Evolutionary conservation across 225 moss, liverwort and hornwort species (phyloP), one percentile per base, ranked within the genome.

Genomic region (Rhytidiadelphus loreus): DNA sequence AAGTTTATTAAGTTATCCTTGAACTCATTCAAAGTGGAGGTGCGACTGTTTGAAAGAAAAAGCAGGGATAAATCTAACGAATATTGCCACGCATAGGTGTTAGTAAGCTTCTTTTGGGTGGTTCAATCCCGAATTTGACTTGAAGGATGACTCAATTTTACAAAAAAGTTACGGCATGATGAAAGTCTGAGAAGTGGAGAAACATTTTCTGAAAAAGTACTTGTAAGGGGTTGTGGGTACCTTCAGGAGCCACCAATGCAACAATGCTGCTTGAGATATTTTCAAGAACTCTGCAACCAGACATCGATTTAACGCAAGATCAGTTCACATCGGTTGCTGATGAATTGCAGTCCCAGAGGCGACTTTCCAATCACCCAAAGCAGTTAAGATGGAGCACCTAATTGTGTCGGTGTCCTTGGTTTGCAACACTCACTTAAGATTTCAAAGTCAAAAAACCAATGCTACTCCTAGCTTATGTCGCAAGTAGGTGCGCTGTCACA

Each of bases 261-360:
- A 97, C 92, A 83, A 99, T 95, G 76, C 93, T 95, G 80, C 90
- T 92, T n/a, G 98, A 99, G 75, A 99, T 96, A 79, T 94, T 93
- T 59, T 93, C 85, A 77, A 99, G 93, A 52, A 99, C 97, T 50
- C 98, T 95, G 94, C 87, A 88, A 78, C 41, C 20, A 80, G 70
- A 57, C 35, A 89, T 50, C 20, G 41, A 58, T 70, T 26, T 62
- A 30, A 80, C 82, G 20, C 55, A 63, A 86, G 71, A 74, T 88
- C 87, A 89, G 81, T 69, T 69, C 41, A 55, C 79, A 43, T 39
- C 53, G 30, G 73, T 50, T 71, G 50, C 75, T 88, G 58, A 85
- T 61, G 66, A 55, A 52, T 59, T 65, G 80, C 39, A 76, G 82
- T 41, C 35, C 78, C 32, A 71, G 72, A 58, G 70, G 23, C 48